Percentiles rank a stretch among this genome's conserved stretches.
phyloP scores from a whole-genome alignment of 257 asterid species.

The Penstemon newberryi region DNA sequence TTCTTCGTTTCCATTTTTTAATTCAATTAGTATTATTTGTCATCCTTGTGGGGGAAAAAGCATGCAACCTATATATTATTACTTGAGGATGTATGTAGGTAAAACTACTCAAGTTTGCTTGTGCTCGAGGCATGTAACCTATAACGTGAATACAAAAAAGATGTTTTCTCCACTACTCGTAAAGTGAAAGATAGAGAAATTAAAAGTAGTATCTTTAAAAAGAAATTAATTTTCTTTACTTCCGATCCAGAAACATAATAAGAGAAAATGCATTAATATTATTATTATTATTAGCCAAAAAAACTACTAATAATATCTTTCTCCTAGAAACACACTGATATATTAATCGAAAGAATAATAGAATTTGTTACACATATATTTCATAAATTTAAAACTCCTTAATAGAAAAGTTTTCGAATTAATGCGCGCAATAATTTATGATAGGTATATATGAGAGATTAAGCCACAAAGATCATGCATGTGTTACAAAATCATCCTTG shows the following conservation, averaged over 20 bases:
- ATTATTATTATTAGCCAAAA: not conserved
- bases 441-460: not conserved
- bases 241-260: not conserved
- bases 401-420: not conserved
- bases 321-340: not conserved
- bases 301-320: not conserved
- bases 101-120: constrained; percentile 68
- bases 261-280: not conserved
- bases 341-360: not conserved
- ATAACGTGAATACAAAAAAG: constrained; percentile 36
- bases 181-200: constrained; percentile 24
- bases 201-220: not conserved
- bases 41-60: constrained; percentile 27
- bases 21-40: constrained; percentile 11
- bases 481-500: not conserved
- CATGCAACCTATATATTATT: constrained; percentile 24
- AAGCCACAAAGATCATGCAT: not conserved
- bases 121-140: constrained; percentile 54
- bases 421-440: not conserved
- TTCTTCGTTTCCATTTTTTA: not conserved
- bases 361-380: not conserved
- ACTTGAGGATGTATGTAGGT: constrained; percentile 32
- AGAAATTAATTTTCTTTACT: not conserved
- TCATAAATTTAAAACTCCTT: not conserved
- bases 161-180: constrained; percentile 32